These are phyloP conservation scores for Pholiota adiposa DNA, from an alignment of 1,284 basidiomycete species.

Conservation along the genomic window DNA sequence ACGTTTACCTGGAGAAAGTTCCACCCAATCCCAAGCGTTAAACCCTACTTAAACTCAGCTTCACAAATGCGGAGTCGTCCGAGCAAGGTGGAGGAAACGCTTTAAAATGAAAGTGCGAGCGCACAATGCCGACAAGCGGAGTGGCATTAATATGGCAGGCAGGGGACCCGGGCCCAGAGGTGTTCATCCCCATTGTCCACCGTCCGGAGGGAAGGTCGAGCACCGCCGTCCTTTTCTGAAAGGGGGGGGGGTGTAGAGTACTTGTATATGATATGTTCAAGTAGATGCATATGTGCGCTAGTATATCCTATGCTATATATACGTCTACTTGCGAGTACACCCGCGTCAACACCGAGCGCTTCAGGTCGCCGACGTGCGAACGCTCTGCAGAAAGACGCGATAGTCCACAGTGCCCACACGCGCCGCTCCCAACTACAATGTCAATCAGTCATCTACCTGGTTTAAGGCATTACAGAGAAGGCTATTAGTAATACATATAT, in stretches of 20 bases:
- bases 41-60: background rate
- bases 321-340: background rate
- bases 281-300: background rate
- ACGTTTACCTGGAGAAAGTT: background rate
- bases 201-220: background rate
- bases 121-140: background rate
- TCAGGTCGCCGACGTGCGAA: background rate
- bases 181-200: background rate
- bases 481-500: background rate
- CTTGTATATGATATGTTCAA: background rate
- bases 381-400: background rate
- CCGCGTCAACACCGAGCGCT: background rate
- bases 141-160: background rate
- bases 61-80: too few species aligned
- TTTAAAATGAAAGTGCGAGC: background rate
- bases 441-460: background rate
- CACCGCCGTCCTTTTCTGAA: background rate
- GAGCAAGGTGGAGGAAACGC: background rate
- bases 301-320: background rate
- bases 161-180: background rate
- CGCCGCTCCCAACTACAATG: background rate
- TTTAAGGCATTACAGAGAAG: too few species aligned
- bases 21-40: background rate
- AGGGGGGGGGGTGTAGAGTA: background rate
- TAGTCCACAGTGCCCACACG: background rate